Conservation (phyloP, 2,329 filamentous ascomycete species). For the Triangularia verruculosa region DNA sequence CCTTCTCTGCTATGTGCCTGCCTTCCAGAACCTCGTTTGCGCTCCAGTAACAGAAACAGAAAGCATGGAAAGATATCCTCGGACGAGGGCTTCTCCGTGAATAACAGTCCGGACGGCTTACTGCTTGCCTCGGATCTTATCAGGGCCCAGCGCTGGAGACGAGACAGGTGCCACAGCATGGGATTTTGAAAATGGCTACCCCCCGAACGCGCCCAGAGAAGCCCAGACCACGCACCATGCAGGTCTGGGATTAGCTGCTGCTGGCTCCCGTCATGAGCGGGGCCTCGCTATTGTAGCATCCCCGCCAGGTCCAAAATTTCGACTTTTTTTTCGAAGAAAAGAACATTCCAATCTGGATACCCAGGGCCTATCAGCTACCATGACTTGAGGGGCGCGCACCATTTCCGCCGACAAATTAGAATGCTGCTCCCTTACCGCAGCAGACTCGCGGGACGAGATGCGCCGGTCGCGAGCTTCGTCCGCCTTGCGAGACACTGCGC, state of each 20-base stretch:
- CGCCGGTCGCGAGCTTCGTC: conserved; percentile 41
- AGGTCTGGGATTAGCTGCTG: neutral
- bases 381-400: conserved; percentile 13
- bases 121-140: neutral
- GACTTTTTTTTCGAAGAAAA: neutral
- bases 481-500: conserved; percentile 50
- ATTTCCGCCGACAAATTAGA: conserved; percentile 27
- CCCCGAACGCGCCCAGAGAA: neutral
- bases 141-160: neutral
- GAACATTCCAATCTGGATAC: neutral
- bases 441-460: conserved; percentile 28
- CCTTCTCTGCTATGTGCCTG: neutral
- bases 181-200: neutral
- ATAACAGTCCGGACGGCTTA: neutral
- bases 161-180: neutral
- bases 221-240: neutral
- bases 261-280: neutral
- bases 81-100: neutral
- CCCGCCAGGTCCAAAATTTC: neutral
- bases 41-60: too few relatives aligned
- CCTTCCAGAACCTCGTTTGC: neutral
- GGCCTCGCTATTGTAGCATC: neutral
- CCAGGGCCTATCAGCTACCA: neutral
- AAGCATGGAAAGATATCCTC: neutral
- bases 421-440: conserved; percentile 41